A percentile compares a stretch with the other conserved stretches of the same genome.
Evolutionary conservation across 1,284 basidiomycete species (phyloP).

Genomic region (Papiliotrema fonsecae): DNA sequence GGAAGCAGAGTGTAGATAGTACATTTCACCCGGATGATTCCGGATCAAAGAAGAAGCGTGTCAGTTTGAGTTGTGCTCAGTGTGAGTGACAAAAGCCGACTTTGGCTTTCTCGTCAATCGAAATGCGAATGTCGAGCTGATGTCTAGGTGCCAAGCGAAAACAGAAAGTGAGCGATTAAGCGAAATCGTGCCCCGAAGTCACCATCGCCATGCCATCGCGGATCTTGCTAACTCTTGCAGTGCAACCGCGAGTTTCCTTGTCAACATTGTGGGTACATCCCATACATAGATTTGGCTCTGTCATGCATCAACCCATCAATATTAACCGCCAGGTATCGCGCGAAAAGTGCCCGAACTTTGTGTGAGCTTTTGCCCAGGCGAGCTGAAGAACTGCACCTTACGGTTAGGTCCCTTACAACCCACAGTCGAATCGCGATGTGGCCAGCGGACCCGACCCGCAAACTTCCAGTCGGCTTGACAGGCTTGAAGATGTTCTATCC

Average conservation of each 20-base stretch:
- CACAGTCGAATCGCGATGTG: slow-evolving; percentile 23
- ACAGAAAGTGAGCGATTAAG: slow-evolving; percentile 35
- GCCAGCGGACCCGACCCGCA: slow-evolving; percentile 28
- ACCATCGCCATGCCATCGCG: neutral
- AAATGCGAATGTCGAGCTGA: neutral
- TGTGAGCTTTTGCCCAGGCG: slow-evolving; percentile 20
- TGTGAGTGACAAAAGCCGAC: slow-evolving; percentile 28
- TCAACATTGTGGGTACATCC: slow-evolving; percentile 42
- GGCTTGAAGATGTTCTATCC: slow-evolving; percentile 38
- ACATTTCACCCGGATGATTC: neutral
- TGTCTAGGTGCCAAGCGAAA: slow-evolving; percentile 44
- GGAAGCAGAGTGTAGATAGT: slow-evolving; percentile 5
- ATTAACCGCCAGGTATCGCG: slow-evolving; percentile 18
- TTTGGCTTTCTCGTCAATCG: neutral
- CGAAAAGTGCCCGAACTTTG: slow-evolving; percentile 48
- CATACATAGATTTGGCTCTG: neutral
- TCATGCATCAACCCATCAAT: slow-evolving; percentile 1
- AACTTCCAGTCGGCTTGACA: slow-evolving; percentile 33
- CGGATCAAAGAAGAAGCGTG: slow-evolving; percentile 42
- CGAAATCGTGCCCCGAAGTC: neutral
- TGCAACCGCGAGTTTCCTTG: slow-evolving; percentile 49
- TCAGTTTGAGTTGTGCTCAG: slow-evolving; percentile 47
- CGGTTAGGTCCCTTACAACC: slow-evolving; percentile 43
- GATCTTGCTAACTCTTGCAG: slow-evolving; percentile 18
- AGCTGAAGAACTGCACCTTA: neutral